Percentiles rank a stretch among this genome's conserved stretches.
Conservation (phyloP, 805 yeast genomes). For the Pichia thaimueangensis region DNA sequence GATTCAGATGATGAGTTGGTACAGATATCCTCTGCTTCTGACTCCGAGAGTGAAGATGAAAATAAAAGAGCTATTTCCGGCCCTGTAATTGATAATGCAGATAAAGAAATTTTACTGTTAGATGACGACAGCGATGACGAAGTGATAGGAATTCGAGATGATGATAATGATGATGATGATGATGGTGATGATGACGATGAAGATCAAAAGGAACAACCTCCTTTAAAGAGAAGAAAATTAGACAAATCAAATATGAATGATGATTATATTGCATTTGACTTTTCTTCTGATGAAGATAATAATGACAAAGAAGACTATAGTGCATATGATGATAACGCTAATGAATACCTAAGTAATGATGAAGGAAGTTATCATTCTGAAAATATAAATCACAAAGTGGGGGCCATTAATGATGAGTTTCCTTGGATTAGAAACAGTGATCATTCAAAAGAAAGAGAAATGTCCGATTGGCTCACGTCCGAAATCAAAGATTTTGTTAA, state of each 20-base stretch:
- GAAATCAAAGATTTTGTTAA: slow-evolving; percentile 81
- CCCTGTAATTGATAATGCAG: slow-evolving; percentile 1
- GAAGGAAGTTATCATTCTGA: slow-evolving; percentile 28
- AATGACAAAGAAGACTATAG: slow-evolving; percentile 32
- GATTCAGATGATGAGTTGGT: slow-evolving; percentile 4
- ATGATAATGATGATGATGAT: slow-evolving; percentile 1
- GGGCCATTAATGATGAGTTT: slow-evolving; percentile 31
- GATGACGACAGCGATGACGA: slow-evolving; percentile 2
- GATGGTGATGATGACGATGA: not conserved
- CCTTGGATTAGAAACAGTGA: slow-evolving; percentile 82
- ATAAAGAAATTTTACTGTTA: slow-evolving; percentile 2
- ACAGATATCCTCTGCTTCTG: slow-evolving; percentile 1
- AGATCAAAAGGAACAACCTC: slow-evolving; percentile 4
- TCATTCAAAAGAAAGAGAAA: slow-evolving; percentile 67
- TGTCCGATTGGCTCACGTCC: slow-evolving; percentile 79
- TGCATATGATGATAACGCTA: slow-evolving; percentile 15
- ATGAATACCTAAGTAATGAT: slow-evolving; percentile 42
- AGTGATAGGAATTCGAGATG: not conserved
- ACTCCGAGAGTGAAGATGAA: not conserved
- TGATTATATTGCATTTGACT: slow-evolving; percentile 53
- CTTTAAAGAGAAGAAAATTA: slow-evolving; percentile 6
- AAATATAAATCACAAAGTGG: slow-evolving; percentile 22
- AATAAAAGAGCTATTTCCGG: slow-evolving; percentile 1
- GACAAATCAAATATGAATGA: slow-evolving; percentile 40
- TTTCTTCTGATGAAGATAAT: slow-evolving; percentile 36